phyloP scores from a whole-genome alignment of 352 stramenopile genomes.

The Globisporangium solare region DNA sequence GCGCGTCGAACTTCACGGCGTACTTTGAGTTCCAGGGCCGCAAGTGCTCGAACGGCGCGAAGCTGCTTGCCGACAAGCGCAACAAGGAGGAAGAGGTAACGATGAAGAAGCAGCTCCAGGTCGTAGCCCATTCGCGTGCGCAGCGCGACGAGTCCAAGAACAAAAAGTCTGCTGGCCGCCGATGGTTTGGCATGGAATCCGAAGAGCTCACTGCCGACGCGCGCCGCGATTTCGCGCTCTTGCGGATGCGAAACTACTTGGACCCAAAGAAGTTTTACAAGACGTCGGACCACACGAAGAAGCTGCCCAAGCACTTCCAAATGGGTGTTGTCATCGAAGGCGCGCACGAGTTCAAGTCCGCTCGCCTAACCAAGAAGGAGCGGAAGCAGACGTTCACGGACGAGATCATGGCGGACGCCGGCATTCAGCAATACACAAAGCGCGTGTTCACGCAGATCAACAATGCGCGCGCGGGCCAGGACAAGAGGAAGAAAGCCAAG shows the following conservation, averaged over 20 bases:
- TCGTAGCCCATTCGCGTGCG: conserved; percentile 33
- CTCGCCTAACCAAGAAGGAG: conserved; percentile 90
- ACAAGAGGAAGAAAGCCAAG: conserved; percentile 53
- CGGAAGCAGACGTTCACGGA: conserved; percentile 91
- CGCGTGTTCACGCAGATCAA: conserved; percentile 80
- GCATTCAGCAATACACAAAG: conserved; percentile 83
- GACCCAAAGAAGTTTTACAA: conserved; percentile 98
- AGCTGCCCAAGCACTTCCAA: conserved; percentile 88
- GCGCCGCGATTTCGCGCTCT: conserved; percentile 87
- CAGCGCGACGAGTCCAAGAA: conserved; percentile 49
- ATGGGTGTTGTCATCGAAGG: conserved; percentile 92
- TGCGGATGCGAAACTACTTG: conserved; percentile 94
- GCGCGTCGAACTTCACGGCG: conserved; percentile 38
- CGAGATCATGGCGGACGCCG: conserved; percentile 91
- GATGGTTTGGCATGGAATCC: conserved; percentile 92
- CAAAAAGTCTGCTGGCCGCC: conserved; percentile 54
- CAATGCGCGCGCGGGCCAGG: conserved; percentile 29
- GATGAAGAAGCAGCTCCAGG: conserved; percentile 33
- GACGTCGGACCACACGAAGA: conserved; percentile 79
- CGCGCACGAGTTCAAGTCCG: conserved; percentile 85
- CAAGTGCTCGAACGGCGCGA: conserved; percentile 26
- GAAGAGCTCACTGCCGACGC: conserved; percentile 86
- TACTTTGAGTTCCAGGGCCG: conserved; percentile 45
- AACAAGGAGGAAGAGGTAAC: conserved; percentile 43
- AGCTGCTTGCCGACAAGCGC: conserved; percentile 37